These are phyloP conservation scores for Leptographium flavum DNA, from an alignment of 2,329 filamentous ascomycete species.

Conservation along the genomic window DNA sequence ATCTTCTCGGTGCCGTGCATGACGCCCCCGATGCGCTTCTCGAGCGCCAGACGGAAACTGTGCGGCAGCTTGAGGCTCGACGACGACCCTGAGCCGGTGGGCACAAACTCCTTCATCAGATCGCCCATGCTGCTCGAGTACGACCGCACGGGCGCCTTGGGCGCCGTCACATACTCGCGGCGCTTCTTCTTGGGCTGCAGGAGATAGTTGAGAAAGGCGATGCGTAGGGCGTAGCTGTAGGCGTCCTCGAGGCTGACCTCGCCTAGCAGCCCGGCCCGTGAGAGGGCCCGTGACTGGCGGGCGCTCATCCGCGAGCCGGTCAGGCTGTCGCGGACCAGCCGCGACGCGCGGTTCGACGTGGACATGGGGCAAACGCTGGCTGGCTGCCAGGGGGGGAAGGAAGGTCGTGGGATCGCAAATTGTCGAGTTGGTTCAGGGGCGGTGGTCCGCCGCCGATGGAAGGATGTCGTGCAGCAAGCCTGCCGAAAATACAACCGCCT, in stretches of 20 bases:
- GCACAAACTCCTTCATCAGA: conserved; percentile 72
- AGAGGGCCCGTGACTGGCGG: conserved; percentile 26
- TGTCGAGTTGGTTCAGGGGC: no score
- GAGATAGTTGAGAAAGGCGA: conserved; percentile 84
- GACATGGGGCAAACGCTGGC: conserved; percentile 26
- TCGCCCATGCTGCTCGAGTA: conserved; percentile 57
- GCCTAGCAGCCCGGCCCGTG: conserved; percentile 24
- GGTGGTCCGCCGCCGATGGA: no score
- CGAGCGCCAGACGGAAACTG: conserved; percentile 34
- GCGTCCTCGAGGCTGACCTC: conserved; percentile 60
- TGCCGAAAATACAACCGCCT: neutral
- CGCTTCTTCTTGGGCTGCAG: conserved; percentile 81
- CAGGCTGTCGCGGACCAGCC: conserved; percentile 30
- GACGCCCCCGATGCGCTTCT: conserved; percentile 68
- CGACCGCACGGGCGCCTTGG: conserved; percentile 16
- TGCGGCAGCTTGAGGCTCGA: conserved; percentile 46
- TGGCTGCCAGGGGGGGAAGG: neutral
- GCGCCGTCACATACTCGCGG: conserved; percentile 65
- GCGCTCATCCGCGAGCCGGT: conserved; percentile 27
- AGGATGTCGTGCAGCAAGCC: no score
- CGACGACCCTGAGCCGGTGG: conserved; percentile 23
- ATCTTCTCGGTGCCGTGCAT: conserved; percentile 69
- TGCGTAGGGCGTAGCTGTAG: conserved; percentile 79
- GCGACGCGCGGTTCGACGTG: conserved; percentile 32
- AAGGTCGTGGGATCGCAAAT: neutral